Evolutionary conservation across 1,284 basidiomycete genomes (phyloP).

Genomic region (Boletus sp.): DNA sequence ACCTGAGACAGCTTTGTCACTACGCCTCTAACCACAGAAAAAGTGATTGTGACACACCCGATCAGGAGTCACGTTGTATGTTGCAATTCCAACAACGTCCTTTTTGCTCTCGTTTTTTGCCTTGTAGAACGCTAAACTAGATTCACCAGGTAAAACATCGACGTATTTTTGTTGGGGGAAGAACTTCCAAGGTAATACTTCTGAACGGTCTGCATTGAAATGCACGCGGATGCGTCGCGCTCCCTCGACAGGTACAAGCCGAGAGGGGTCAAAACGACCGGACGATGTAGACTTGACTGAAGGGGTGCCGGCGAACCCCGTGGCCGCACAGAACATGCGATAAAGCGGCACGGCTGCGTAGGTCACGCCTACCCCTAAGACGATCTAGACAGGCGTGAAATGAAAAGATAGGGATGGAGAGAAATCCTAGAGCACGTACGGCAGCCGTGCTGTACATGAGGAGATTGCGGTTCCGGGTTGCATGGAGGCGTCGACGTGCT

Average conservation of each 20-base stretch:
- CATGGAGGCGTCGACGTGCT: constrained; percentile 37
- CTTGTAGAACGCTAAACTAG: constrained; percentile 93
- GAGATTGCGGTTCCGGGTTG: constrained; percentile 63
- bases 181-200: constrained; percentile 92
- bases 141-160: constrained; percentile 91
- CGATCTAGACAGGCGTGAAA: constrained; percentile 53
- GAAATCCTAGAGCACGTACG: constrained; percentile 41
- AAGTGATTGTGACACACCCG: constrained; percentile 53
- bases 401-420: constrained; percentile 1
- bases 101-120: constrained; percentile 83
- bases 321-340: constrained; percentile 96
- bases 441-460: constrained; percentile 79
- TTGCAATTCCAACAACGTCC: constrained; percentile 97
- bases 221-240: constrained; percentile 84
- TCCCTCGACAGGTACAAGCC: constrained; percentile 72
- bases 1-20: constrained; percentile 48
- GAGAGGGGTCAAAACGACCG: constrained; percentile 75
- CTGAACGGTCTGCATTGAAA: constrained; percentile 91
- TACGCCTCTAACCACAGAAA: background rate
- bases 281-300: constrained; percentile 63
- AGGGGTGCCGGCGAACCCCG: constrained; percentile 94
- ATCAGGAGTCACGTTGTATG: constrained; percentile 95
- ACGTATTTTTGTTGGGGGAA: constrained; percentile 89
- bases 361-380: constrained; percentile 78
- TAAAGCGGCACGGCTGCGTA: constrained; percentile 98